Conservation (phyloP, 805 yeast species). For the Starmera quercuum region DNA sequence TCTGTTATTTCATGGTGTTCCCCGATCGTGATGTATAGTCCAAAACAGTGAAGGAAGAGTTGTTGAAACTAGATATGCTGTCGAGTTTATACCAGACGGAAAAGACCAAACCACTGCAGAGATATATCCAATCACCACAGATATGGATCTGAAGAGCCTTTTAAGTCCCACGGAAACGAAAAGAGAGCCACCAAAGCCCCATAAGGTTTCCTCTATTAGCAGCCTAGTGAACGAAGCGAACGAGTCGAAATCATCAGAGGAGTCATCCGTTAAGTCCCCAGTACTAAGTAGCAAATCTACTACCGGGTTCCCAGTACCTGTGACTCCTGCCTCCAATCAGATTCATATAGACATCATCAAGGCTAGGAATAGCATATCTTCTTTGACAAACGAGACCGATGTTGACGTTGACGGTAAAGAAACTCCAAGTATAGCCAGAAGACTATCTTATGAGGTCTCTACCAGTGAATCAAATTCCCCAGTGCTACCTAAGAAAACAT, state of each 20-base stretch:
- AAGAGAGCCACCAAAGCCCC: background rate
- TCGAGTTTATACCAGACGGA: too few relatives aligned
- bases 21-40: too few relatives aligned
- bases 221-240: constrained; percentile 1
- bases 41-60: too few relatives aligned
- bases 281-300: constrained; percentile 2
- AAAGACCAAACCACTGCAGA: too few relatives aligned
- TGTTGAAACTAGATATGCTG: too few relatives aligned
- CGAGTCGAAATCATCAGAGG: constrained; percentile 3
- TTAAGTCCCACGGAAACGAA: too few relatives aligned
- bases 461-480: constrained; percentile 19
- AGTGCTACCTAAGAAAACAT: constrained; percentile 12
- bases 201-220: background rate
- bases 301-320: constrained; percentile 1
- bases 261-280: constrained; percentile 7
- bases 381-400: constrained; percentile 37
- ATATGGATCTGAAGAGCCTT: too few relatives aligned
- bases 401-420: constrained; percentile 34
- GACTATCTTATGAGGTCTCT: constrained; percentile 17
- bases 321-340: constrained; percentile 3
- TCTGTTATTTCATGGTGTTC: too few relatives aligned
- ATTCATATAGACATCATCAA: constrained; percentile 7
- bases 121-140: too few relatives aligned
- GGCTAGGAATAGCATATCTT: constrained; percentile 16
- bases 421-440: constrained; percentile 27